These are phyloP conservation scores for Calonectria montana DNA, from an alignment of 2,329 filamentous ascomycete genomes.

Conservation along the genomic window DNA sequence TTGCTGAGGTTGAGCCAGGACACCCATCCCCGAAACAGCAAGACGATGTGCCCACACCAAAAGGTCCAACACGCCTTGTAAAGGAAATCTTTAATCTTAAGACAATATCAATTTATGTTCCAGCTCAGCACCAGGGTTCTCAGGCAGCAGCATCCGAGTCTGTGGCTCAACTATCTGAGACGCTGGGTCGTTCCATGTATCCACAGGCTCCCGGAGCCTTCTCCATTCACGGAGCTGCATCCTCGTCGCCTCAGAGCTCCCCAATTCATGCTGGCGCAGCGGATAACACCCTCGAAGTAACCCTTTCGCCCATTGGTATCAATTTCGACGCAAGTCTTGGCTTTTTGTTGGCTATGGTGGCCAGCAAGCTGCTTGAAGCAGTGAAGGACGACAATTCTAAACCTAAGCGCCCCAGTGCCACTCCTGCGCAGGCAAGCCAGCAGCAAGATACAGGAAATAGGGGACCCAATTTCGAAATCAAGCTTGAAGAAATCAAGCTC, in stretches of 20 bases:
- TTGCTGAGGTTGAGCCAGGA: constrained; percentile 31
- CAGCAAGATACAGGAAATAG: constrained; percentile 30
- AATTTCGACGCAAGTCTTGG: constrained; percentile 68
- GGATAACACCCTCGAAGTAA: constrained; percentile 57
- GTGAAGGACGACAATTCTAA: constrained; percentile 45
- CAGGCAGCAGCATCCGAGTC: constrained; percentile 46
- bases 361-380: constrained; percentile 60
- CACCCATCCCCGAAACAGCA: constrained; percentile 26
- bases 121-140: constrained; percentile 60
- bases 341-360: constrained; percentile 64
- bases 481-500: constrained; percentile 62
- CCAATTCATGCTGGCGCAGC: not conserved
- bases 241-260: constrained; percentile 19
- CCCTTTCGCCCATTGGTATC: constrained; percentile 63
- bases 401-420: not conserved
- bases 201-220: constrained; percentile 71
- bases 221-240: constrained; percentile 55
- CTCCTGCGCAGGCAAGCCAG: constrained; percentile 13
- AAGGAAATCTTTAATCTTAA: constrained; percentile 65
- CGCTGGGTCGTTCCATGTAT: constrained; percentile 53
- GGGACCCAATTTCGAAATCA: constrained; percentile 56
- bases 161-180: constrained; percentile 42
- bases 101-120: constrained; percentile 66
- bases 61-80: constrained; percentile 64
- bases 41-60: constrained; percentile 62